Evolutionary conservation across 108 stramenopile genomes (phyloP).

Genomic region (Cyclotella cryptica): DNA sequence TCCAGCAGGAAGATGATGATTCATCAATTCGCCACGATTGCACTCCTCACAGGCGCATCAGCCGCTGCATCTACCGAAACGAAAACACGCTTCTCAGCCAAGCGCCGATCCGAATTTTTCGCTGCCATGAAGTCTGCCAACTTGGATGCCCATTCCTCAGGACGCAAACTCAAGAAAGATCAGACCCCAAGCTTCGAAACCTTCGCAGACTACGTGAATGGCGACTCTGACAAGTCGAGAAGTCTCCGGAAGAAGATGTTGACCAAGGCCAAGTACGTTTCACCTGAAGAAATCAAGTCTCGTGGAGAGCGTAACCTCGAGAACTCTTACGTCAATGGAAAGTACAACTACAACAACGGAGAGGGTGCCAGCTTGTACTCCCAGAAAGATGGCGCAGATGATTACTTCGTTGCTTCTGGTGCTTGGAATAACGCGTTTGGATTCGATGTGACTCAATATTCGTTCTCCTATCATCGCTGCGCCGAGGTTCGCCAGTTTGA

Average conservation of each 20-base stretch:
- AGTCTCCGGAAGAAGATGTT: conserved; percentile 20
- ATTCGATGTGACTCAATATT: conserved; percentile 65
- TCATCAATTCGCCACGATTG: background rate
- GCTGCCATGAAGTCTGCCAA: conserved; percentile 19
- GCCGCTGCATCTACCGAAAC: background rate
- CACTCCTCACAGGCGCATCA: background rate
- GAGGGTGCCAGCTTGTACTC: background rate
- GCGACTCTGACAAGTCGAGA: conserved; percentile 16
- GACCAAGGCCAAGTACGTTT: conserved; percentile 21
- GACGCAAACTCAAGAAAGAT: background rate
- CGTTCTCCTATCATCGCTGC: conserved; percentile 80
- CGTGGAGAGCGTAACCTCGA: conserved; percentile 14
- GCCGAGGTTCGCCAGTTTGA: conserved; percentile 48
- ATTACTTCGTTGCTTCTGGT: conserved; percentile 19
- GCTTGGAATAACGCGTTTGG: conserved; percentile 34
- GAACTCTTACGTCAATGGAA: conserved; percentile 2
- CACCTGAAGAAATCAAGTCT: conserved; percentile 11
- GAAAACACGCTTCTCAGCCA: background rate
- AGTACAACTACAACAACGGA: conserved; percentile 14
- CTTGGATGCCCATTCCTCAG: background rate
- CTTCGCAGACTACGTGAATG: conserved; percentile 9
- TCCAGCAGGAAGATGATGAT: background rate
- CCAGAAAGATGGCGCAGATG: conserved; percentile 28
- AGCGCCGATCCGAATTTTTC: conserved; percentile 10
- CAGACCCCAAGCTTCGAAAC: conserved; percentile 19